phyloP scores from a whole-genome alignment of 2,329 filamentous ascomycete genomes.

The Byssoonygena ceratinophila region DNA sequence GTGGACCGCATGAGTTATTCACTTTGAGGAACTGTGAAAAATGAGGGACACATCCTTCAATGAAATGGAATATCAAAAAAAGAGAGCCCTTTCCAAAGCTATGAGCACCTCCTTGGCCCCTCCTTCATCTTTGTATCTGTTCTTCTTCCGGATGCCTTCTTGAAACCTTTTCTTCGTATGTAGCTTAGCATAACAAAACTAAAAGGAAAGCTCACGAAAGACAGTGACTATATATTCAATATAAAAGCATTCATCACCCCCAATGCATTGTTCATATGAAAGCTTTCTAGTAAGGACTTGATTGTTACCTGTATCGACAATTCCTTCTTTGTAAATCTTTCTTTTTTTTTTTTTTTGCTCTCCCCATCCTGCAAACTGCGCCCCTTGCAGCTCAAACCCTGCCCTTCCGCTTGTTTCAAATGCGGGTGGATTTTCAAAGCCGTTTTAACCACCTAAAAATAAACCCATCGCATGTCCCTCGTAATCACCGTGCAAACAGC shows the following conservation, averaged over 20 bases:
- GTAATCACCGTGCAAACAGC: no score
- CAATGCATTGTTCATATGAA: background rate
- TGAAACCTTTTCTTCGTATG: background rate
- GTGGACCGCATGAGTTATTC: background rate
- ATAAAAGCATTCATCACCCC: no score
- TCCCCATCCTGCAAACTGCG: background rate
- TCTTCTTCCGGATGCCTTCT: background rate
- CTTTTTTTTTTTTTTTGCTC: background rate
- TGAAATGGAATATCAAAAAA: background rate
- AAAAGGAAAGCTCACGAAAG: background rate
- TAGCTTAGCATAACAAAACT: background rate
- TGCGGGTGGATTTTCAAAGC: background rate
- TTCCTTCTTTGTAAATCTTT: slow-evolving; percentile 2
- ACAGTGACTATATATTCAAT: no score
- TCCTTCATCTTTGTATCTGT: background rate
- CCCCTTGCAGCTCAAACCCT: background rate
- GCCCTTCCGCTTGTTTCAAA: background rate
- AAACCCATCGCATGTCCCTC: background rate
- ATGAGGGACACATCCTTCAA: background rate
- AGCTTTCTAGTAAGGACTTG: background rate
- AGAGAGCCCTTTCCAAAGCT: background rate
- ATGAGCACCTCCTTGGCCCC: background rate
- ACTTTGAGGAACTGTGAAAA: background rate
- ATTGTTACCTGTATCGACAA: background rate
- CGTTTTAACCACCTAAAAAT: background rate